Base-by-base conservation (phyloP, 805 yeast genomes). In the Sugiyamaella lignohabitans region DNA sequence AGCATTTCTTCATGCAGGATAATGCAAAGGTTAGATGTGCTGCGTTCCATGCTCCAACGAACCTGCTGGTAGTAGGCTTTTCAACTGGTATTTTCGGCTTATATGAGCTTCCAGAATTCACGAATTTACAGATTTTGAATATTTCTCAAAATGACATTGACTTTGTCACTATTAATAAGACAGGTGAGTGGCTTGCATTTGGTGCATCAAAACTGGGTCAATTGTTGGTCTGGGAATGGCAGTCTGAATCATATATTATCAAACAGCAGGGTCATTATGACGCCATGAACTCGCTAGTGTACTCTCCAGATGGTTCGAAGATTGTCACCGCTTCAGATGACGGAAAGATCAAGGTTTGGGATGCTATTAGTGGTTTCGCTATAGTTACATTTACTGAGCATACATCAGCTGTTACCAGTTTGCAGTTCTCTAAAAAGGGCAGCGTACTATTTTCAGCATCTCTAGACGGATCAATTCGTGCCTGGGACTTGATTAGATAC, bases 181-280 rank as follows among this genome's bases (percentile, higher is more conserved):
- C 89, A 4, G 98, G 98, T 29, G 98, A 93, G 64, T 93, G 98
- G 98, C 71, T 93, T 27, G 95, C 96, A 0, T 86, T 93, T 64
- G 98, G 98, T 3, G 88, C 97, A 0, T 68, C 87, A 29, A 82
- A 80, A 59, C 65, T 86, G 23, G 98, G 98, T n/a, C 98, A 93
- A 67, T 69, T 93, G 49, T 68, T 93, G 48, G 98, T 93, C 0
- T 93, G 95, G 72, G 98, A 93, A 72, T 93, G 98, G 98, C 96
- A 93, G 68, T 85, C 95, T 3, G 98, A 93, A 64, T 86, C 96
- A 0, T 93, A 91, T 61, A 84, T 93, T 40, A 71, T 93, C 54
- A 89, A 91, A 62, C 98, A 93, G 63, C 98, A 93, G 66, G 97
- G 98, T 20, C 98, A 93, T 66, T 91, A 86, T 60, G 98, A 93